Conservation (phyloP, 768 basidiomycete genomes). For the Trichaptum fuscoviolaceum region DNA sequence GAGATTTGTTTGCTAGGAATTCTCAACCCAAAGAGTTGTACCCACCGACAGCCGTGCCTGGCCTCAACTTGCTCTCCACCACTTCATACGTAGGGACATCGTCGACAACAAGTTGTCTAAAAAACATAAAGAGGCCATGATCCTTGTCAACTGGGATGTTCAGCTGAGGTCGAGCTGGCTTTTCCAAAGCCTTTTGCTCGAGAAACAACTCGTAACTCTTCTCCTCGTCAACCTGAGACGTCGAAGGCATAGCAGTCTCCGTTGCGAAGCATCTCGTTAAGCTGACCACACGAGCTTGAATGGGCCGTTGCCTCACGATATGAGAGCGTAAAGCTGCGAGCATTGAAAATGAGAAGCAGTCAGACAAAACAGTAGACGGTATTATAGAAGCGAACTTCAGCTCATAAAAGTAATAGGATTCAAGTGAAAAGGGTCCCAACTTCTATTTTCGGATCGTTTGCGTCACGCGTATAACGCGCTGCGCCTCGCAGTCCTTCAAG, state of each 20-base stretch:
- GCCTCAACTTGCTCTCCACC: conserved; percentile 24
- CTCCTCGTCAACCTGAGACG: neutral
- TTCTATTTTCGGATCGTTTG: neutral
- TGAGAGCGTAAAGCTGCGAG: neutral
- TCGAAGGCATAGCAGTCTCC: neutral
- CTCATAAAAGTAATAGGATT: neutral
- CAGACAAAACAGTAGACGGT: neutral
- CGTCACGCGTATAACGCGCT: neutral
- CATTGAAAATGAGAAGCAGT: neutral
- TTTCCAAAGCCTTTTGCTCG: neutral
- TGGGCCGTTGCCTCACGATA: neutral
- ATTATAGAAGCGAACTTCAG: neutral
- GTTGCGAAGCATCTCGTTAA: neutral
- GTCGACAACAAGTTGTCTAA: conserved; percentile 42
- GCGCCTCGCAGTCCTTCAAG: neutral
- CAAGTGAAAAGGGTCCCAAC: neutral
- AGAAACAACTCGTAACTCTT: neutral
- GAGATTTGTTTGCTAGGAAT: conserved; percentile 7
- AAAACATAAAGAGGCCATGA: conserved; percentile 78
- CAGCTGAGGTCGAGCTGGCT: conserved; percentile 35
- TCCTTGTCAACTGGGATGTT: conserved; percentile 44
- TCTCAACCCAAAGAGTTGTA: conserved; percentile 22
- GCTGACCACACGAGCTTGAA: neutral
- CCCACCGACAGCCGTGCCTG: conserved; percentile 24
- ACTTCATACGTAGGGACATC: conserved; percentile 54